Conservation (phyloP, 148 eudicot species). For the Polygonum aviculare region DNA sequence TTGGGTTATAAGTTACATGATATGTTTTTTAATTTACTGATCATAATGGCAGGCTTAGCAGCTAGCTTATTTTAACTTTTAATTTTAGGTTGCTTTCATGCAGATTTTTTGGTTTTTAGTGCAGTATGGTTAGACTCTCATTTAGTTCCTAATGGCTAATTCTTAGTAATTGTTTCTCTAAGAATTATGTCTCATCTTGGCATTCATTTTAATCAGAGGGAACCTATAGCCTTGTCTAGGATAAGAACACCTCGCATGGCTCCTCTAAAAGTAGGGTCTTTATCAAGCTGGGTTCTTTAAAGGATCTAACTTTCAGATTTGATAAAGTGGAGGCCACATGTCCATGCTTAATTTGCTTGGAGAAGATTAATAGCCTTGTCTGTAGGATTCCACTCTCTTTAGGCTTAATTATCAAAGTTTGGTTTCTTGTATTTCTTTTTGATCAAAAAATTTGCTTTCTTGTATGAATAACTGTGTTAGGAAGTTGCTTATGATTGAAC, state of each 20-base stretch:
- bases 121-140: background rate
- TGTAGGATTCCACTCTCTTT: background rate
- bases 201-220: background rate
- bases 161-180: background rate
- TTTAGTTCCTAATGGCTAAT: background rate
- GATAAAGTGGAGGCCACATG: background rate
- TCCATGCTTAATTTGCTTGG: background rate
- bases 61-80: background rate
- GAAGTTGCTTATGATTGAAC: background rate
- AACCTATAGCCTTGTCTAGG: background rate
- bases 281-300: background rate
- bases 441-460: background rate
- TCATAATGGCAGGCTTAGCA: background rate
- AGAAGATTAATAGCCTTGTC: background rate
- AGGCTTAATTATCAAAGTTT: background rate
- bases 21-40: background rate
- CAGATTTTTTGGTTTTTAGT: background rate
- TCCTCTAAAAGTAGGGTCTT: background rate
- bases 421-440: background rate
- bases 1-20: background rate
- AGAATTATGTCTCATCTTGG: background rate
- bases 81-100: background rate
- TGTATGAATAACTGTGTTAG: background rate
- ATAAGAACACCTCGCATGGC: background rate
- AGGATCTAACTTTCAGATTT: background rate